Conservation (phyloP, 2,329 filamentous ascomycete species). For the Diaporthe sp. region DNA sequence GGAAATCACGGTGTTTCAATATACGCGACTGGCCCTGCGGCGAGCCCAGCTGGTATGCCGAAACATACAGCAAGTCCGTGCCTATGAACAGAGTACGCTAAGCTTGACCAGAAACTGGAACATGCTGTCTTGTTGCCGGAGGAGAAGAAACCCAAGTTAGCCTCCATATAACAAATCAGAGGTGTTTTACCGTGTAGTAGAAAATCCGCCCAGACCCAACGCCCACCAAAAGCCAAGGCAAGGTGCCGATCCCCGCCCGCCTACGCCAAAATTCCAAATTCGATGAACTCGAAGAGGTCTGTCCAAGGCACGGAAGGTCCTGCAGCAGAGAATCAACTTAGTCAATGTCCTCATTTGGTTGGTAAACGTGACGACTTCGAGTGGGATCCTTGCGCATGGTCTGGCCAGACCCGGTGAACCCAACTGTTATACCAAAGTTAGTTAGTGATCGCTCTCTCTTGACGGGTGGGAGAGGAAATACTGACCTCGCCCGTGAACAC, state of each 20-base stretch:
- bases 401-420: constrained; percentile 95
- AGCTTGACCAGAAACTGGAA: constrained; percentile 18
- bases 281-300: constrained; percentile 18
- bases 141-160: constrained; percentile 38
- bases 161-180: constrained; percentile 39
- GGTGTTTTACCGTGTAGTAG: constrained; percentile 39
- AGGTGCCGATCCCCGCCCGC: not conserved
- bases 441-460: constrained; percentile 46
- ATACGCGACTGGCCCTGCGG: constrained; percentile 1
- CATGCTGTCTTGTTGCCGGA: constrained; percentile 29
- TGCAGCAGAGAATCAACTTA: constrained; percentile 54
- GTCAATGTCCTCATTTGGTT: constrained; percentile 80
- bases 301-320: constrained; percentile 40
- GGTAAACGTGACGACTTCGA: constrained; percentile 86
- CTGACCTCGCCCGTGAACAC: constrained; percentile 86
- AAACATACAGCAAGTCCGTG: constrained; percentile 14
- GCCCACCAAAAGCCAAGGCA: constrained; percentile 33
- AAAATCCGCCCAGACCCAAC: constrained; percentile 39
- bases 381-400: constrained; percentile 93
- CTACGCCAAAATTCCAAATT: not conserved
- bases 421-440: constrained; percentile 70
- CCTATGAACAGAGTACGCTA: constrained; percentile 31
- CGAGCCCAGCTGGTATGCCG: not conserved
- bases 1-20: constrained; percentile 10
- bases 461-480: constrained; percentile 9